Conservation (phyloP, 176 grass and related monocot species). For the Leersia perrieri region DNA sequence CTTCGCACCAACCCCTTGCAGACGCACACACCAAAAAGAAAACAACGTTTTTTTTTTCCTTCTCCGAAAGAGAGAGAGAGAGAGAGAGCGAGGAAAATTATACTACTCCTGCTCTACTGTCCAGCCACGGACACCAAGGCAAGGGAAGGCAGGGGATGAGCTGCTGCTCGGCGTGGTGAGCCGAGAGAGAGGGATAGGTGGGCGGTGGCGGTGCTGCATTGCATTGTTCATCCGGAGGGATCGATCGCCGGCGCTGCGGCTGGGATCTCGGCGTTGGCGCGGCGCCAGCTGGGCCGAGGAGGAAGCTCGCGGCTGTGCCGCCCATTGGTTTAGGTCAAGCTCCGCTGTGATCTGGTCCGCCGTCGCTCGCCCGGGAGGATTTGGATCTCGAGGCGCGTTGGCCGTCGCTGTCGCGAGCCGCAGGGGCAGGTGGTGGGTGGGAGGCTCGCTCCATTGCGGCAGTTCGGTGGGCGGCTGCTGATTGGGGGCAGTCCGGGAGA, state of each 20-base stretch:
- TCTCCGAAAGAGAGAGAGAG: background rate
- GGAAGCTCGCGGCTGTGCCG: too few species aligned
- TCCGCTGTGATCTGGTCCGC: conserved; percentile 42
- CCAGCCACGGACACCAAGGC: conserved; percentile 52
- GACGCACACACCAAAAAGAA: conserved; percentile 26
- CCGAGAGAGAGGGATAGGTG: background rate
- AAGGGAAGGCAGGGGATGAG: conserved; percentile 16
- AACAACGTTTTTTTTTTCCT: background rate
- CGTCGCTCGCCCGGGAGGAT: conserved; percentile 27
- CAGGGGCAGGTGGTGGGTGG: conserved; percentile 17
- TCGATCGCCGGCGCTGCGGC: background rate
- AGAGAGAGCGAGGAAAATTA: conserved; percentile 21
- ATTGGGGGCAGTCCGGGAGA: conserved; percentile 35
- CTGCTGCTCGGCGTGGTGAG: conserved; percentile 25
- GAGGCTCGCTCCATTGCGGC: conserved; percentile 15
- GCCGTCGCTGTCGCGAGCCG: conserved; percentile 21
- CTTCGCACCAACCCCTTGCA: conserved; percentile 46
- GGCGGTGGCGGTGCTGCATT: conserved; percentile 34
- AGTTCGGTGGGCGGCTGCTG: conserved; percentile 13
- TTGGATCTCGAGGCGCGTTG: conserved; percentile 38
- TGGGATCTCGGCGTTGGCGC: conserved; percentile 37
- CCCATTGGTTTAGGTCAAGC: conserved; percentile 14
- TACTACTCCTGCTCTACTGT: conserved; percentile 41
- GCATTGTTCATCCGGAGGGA: conserved; percentile 19
- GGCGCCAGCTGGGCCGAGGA: background rate